A percentile compares a stretch with the other conserved stretches of the same genome.
These are phyloP conservation scores for Stagonosporopsis cucurbitacearum DNA, from an alignment of 2,329 filamentous ascomycete genomes.

Conservation along the genomic window DNA sequence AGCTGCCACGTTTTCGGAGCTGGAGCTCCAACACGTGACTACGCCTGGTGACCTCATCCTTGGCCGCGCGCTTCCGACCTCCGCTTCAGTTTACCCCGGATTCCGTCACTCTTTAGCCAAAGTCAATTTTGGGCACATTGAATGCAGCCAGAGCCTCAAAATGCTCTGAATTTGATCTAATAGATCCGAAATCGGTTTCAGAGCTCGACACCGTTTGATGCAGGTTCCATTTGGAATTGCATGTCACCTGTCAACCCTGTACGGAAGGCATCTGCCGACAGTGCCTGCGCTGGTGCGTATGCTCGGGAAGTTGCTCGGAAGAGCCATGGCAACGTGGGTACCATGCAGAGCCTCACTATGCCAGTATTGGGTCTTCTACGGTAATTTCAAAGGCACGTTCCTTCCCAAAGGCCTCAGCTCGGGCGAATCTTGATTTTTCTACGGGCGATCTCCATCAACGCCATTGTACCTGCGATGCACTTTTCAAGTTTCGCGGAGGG, in stretches of 20 bases:
- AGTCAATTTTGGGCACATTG: background rate
- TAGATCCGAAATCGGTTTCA: background rate
- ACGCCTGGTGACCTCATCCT: conserved; percentile 11
- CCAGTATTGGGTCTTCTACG: conserved; percentile 24
- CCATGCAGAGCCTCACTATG: conserved; percentile 11
- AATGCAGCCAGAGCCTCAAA: background rate
- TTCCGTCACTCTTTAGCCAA: background rate
- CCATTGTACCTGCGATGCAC: conserved; percentile 8
- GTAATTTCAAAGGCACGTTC: conserved; percentile 24
- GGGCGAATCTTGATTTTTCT: conserved; percentile 13
- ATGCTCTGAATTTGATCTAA: background rate
- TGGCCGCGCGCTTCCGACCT: background rate
- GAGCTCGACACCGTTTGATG: background rate
- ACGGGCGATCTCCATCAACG: conserved; percentile 16
- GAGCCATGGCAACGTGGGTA: background rate
- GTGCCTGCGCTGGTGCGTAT: conserved; percentile 11
- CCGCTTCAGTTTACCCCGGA: conserved; percentile 5
- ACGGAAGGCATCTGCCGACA: conserved; percentile 10
- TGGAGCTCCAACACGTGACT: conserved; percentile 15
- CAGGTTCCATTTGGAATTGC: conserved; percentile 6
- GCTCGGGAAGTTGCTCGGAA: conserved; percentile 25
- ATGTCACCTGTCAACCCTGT: conserved; percentile 17
- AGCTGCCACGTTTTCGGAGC: conserved; percentile 23
- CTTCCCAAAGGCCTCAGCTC: conserved; percentile 17
- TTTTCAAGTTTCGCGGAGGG: conserved; percentile 4